Base-by-base conservation (phyloP, 2,329 filamentous ascomycete species). In the Neodidymelliopsis sp. region DNA sequence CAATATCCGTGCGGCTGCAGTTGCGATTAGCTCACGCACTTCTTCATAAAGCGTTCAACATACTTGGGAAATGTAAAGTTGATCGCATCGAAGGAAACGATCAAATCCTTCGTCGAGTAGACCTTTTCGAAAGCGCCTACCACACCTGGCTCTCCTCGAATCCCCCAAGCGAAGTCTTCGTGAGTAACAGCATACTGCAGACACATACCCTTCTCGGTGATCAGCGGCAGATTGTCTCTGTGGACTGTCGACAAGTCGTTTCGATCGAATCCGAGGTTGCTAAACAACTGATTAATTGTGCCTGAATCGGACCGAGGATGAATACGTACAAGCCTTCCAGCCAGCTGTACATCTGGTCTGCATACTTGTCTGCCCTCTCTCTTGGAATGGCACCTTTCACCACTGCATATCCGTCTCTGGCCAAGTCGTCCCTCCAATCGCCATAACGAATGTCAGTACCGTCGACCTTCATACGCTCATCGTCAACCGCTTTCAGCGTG, bases 301-400 rank as follows among this genome's bases (percentile, higher is more conserved):
- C 20, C 18, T 4, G 12, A 16, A 16, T 4, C 9, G n/a, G 11
- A 19, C 12, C 6, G 2, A 3, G 27, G 4, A 19, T 27, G 6
- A 35, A 23, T 20, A 38, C 59, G 57, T 49, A 64, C 59, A 73
- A 73, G 44, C 62, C 62, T 36, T 74, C 70, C 3, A 74, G 57
- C 66, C 67, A 62, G 15, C 28, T 51, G 31, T 54, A 59, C 56
- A 62, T 62, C 27, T 49, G 25, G 30, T 60, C 51, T 59, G 64
- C 66, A 54, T 77, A 77, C 7, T 59, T 53, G 7, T 67, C 52
- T 1, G 76, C 77, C 22, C 67, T 66, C 15, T 76, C 76, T 2
- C 53, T 59, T 0, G 77, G 74, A 31, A 80, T 72, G 1, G 75
- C 76, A 2, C 72, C 72, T 46, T 79, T 79, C 43, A 81, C 64